These are phyloP conservation scores for Trichoderma brevicompactum DNA, from an alignment of 2,329 filamentous ascomycete genomes.

Conservation along the genomic window DNA sequence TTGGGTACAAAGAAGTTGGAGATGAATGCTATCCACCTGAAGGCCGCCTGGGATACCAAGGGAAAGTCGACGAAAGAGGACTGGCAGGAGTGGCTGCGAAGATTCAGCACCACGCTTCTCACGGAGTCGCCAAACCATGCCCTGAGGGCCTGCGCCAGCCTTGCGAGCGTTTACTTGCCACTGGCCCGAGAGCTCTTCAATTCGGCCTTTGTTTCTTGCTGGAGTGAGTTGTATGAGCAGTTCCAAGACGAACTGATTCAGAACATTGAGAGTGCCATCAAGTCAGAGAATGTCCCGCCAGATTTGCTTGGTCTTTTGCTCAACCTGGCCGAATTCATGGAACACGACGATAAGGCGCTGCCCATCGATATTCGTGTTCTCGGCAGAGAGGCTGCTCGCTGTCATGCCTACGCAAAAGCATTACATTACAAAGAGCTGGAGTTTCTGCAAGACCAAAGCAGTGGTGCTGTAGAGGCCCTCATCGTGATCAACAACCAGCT, in stretches of 20 bases:
- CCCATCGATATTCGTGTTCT: constrained; percentile 96
- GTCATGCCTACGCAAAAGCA: constrained; percentile 97
- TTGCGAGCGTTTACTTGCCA: constrained; percentile 89
- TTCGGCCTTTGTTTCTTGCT: constrained; percentile 97
- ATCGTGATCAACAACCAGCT: constrained; percentile 99
- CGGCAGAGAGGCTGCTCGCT: constrained; percentile 92
- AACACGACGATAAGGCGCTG: constrained; percentile 97
- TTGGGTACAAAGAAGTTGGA: constrained; percentile 91
- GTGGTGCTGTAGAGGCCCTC: constrained; percentile 90
- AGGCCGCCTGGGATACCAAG: constrained; percentile 94
- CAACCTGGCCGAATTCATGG: constrained; percentile 99
- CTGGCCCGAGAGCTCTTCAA: constrained; percentile 96
- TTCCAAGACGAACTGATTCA: constrained; percentile 96
- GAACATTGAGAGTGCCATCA: constrained; percentile 93
- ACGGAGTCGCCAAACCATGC: constrained; percentile 97
- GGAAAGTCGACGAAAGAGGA: constrained; percentile 98
- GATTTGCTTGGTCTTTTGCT: constrained; percentile 93
- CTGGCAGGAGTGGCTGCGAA: constrained; percentile 98
- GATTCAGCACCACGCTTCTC: constrained; percentile 92
- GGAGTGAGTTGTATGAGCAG: constrained; percentile 95
- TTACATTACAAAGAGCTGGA: constrained; percentile 99
- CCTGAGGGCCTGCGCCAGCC: constrained; percentile 84
- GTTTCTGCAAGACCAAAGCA: constrained; percentile 96
- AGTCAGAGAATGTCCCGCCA: constrained; percentile 92
- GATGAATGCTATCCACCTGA: constrained; percentile 96